phyloP scores from a whole-genome alignment of 225 moss, liverwort and hornwort genomes.

The Polytrichum commune region DNA sequence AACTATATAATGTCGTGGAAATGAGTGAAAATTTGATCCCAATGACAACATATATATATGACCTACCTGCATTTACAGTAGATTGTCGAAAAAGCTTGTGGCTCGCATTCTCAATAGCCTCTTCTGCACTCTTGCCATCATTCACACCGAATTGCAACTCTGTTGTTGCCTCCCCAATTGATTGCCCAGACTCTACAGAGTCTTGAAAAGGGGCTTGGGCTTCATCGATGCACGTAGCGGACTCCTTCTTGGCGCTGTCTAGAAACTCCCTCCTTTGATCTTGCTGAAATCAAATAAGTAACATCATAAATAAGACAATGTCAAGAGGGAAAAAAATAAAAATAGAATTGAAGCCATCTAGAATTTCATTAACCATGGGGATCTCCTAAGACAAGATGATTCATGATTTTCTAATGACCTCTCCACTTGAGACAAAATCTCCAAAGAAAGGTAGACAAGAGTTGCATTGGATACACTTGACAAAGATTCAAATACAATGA shows the following conservation, averaged over 20 bases:
- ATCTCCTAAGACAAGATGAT: no score
- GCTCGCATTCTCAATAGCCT: slow-evolving; percentile 40
- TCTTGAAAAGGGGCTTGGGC: slow-evolving; percentile 30
- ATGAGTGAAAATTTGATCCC: background rate
- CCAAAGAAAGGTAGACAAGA: no score
- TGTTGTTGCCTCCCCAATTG: slow-evolving; percentile 21
- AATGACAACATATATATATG: slow-evolving; percentile 1
- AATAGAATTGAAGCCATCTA: no score
- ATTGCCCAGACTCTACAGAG: slow-evolving; percentile 35
- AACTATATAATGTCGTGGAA: no score
- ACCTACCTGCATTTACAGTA: slow-evolving; percentile 25
- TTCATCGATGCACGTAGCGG: slow-evolving; percentile 18
- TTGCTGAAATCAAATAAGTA: slow-evolving; percentile 13
- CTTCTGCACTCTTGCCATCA: slow-evolving; percentile 32
- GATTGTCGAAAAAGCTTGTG: slow-evolving; percentile 32
- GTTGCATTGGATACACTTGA: no score
- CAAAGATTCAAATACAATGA: no score
- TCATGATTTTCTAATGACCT: no score
- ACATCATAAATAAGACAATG: no score
- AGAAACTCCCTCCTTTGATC: slow-evolving; percentile 31
- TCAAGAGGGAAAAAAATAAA: no score
- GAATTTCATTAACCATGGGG: no score
- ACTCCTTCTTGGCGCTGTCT: slow-evolving; percentile 28
- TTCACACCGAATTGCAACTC: slow-evolving; percentile 41
- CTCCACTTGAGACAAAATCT: no score